Conservation (phyloP, 305 asterid genomes). For the Salvia sclarea region DNA sequence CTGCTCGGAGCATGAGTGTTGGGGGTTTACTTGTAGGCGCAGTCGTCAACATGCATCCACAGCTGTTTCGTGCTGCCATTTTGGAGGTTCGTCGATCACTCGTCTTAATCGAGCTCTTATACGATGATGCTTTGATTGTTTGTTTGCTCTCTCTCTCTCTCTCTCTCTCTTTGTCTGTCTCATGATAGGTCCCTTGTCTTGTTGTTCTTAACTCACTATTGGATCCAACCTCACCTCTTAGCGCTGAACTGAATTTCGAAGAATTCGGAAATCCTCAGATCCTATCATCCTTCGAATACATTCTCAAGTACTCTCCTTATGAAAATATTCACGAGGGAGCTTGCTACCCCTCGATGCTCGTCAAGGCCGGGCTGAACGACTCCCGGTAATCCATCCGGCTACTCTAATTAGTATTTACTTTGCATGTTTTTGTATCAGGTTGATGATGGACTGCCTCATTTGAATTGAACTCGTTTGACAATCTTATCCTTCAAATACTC, state of each 20-base stretch:
- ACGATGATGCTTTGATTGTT: not conserved
- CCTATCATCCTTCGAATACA: slow-evolving; percentile 51
- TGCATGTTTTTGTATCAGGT: no score
- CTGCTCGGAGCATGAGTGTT: slow-evolving; percentile 78
- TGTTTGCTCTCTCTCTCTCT: no score
- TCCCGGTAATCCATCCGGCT: slow-evolving; percentile 53
- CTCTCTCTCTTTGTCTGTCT: no score
- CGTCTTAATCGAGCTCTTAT: not conserved
- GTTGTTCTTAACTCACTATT: slow-evolving; percentile 77
- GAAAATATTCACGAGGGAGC: slow-evolving; percentile 65
- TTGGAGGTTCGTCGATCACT: slow-evolving; percentile 58
- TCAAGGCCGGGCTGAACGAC: slow-evolving; percentile 73
- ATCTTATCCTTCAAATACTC: no score
- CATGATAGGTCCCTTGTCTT: slow-evolving; percentile 86
- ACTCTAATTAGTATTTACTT: no score
- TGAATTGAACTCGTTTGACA: no score
- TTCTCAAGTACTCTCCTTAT: slow-evolving; percentile 80
- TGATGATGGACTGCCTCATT: no score
- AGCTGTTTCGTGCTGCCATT: slow-evolving; percentile 72
- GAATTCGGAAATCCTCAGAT: slow-evolving; percentile 88
- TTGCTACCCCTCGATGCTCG: slow-evolving; percentile 83
- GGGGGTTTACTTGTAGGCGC: slow-evolving; percentile 86
- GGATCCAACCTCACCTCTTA: slow-evolving; percentile 83
- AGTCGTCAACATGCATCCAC: slow-evolving; percentile 72
- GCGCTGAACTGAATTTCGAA: slow-evolving; percentile 79